These are phyloP conservation scores for Apocynum venetum DNA, from an alignment of 257 asterid species.

Conservation along the genomic window DNA sequence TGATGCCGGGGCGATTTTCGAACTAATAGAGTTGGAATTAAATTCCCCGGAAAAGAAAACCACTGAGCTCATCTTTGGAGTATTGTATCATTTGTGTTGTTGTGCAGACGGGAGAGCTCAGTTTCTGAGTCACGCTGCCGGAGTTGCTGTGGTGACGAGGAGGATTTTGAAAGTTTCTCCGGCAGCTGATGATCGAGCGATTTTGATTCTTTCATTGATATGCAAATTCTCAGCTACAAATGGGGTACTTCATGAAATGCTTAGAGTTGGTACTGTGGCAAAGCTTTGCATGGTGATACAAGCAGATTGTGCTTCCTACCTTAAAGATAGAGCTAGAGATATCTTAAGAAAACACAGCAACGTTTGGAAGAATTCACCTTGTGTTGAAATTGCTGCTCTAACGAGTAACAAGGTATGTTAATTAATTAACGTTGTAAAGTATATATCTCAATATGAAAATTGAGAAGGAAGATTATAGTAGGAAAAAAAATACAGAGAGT, in stretches of 20 bases:
- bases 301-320: slow-evolving; percentile 22
- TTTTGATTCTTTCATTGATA: slow-evolving; percentile 36
- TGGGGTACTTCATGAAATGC: slow-evolving; percentile 48
- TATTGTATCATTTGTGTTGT: slow-evolving; percentile 37
- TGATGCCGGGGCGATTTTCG: slow-evolving; percentile 34
- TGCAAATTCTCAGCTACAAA: slow-evolving; percentile 35
- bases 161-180: slow-evolving; percentile 45
- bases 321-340: slow-evolving; percentile 47
- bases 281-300: slow-evolving; percentile 56
- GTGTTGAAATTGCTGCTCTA: slow-evolving; percentile 33
- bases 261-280: slow-evolving; percentile 42
- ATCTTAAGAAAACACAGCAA: slow-evolving; percentile 40
- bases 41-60: slow-evolving; percentile 27
- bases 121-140: slow-evolving; percentile 50
- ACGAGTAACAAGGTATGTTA: slow-evolving; percentile 18
- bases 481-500: background rate
- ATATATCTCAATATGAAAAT: background rate
- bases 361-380: slow-evolving; percentile 51
- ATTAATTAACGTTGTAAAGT: background rate
- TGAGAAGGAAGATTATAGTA: background rate
- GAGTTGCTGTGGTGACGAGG: slow-evolving; percentile 43
- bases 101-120: slow-evolving; percentile 68
- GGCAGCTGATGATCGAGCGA: slow-evolving; percentile 40
- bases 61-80: slow-evolving; percentile 41
- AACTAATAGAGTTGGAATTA: slow-evolving; percentile 44